phyloP scores from a whole-genome alignment of 2,329 filamentous ascomycete genomes.

The Penicillium concentricum region DNA sequence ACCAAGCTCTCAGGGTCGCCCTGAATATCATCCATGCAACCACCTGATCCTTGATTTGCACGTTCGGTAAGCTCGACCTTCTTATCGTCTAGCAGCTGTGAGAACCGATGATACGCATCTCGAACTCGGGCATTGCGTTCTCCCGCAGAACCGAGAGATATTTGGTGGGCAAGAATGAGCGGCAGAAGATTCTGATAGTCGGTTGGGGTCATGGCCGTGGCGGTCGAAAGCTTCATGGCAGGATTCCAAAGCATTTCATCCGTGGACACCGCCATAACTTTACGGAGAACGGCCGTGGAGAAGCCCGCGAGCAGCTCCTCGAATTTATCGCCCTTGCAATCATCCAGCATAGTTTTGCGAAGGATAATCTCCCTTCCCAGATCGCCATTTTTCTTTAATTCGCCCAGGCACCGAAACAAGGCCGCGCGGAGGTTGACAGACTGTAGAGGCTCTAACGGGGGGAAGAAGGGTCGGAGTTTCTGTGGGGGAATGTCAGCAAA shows the following conservation, averaged over 20 bases:
- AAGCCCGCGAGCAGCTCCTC: constrained; percentile 83
- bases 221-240: constrained; percentile 57
- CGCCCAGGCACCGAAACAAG: constrained; percentile 75
- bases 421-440: constrained; percentile 86
- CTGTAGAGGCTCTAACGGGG: constrained; percentile 83
- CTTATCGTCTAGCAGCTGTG: constrained; percentile 63
- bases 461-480: constrained; percentile 90
- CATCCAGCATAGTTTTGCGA: constrained; percentile 93
- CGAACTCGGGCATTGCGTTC: constrained; percentile 60
- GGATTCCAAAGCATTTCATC: constrained; percentile 47
- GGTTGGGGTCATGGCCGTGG: constrained; percentile 36
- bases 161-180: constrained; percentile 71
- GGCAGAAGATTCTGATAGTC: constrained; percentile 53
- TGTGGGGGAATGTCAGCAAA: constrained; percentile 39
- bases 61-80: constrained; percentile 52
- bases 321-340: constrained; percentile 88
- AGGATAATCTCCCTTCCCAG: constrained; percentile 77
- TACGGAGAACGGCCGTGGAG: constrained; percentile 78
- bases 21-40: constrained; percentile 30
- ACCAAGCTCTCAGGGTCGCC: constrained; percentile 36
- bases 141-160: constrained; percentile 61
- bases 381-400: constrained; percentile 81
- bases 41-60: constrained; percentile 27
- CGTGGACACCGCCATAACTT: constrained; percentile 52
- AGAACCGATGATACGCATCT: constrained; percentile 62